These are phyloP conservation scores for Fusarium irregulare DNA, from an alignment of 2,329 filamentous ascomycete species.

Conservation along the genomic window DNA sequence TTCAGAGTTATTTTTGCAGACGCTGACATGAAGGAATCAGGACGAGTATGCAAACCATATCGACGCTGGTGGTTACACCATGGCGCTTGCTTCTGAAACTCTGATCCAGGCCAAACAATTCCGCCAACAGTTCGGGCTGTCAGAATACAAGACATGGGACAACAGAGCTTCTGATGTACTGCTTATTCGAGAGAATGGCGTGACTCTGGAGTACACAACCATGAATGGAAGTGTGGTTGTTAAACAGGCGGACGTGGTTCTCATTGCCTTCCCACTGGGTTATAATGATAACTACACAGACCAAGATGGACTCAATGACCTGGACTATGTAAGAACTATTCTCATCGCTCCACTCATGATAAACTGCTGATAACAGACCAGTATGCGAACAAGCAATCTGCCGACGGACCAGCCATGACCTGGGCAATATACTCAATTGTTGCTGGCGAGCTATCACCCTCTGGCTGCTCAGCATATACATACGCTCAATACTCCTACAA, in stretches of 20 bases:
- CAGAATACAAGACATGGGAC: background rate
- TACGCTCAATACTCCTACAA: constrained; percentile 7
- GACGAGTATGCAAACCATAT: constrained; percentile 13
- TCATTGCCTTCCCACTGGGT: background rate
- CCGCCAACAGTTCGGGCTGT: background rate
- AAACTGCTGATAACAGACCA: background rate
- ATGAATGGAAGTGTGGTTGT: constrained; percentile 3
- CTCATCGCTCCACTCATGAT: fast-evolving
- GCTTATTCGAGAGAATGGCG: background rate
- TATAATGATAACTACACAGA: constrained; percentile 12
- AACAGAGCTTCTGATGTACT: background rate
- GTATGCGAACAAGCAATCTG: constrained; percentile 7
- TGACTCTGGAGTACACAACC: background rate
- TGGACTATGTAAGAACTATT: background rate
- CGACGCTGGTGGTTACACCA: background rate
- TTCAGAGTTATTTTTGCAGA: no score
- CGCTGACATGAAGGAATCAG: background rate
- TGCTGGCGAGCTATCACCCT: constrained; percentile 2
- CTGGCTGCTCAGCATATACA: constrained; percentile 1
- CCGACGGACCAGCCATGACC: background rate
- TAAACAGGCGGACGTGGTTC: background rate
- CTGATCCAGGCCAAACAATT: background rate
- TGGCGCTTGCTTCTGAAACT: background rate
- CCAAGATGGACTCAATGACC: background rate
- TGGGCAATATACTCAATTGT: constrained; percentile 15